A percentile compares a stretch with the other conserved stretches of the same genome.
phyloP scores from a whole-genome alignment of 257 asterid genomes.

The Gynochthodes officinalis region DNA sequence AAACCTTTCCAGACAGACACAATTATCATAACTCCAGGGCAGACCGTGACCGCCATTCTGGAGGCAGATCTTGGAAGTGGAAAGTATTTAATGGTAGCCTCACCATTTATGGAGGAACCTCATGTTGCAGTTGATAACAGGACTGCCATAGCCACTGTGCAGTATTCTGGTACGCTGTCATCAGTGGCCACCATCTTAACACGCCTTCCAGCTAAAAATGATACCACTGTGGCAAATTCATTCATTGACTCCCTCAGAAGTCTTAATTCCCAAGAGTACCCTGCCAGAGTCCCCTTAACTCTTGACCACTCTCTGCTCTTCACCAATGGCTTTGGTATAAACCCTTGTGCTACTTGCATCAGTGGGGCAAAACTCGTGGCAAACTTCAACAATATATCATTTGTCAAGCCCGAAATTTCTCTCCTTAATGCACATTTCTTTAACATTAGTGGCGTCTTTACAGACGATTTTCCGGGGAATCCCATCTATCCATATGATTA shows the following conservation, averaged over 20 bases:
- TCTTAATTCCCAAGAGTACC: constrained; percentile 42
- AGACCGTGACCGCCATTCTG: constrained; percentile 46
- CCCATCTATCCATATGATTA: constrained; percentile 39
- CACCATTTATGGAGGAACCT: constrained; percentile 44
- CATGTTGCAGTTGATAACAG: constrained; percentile 36
- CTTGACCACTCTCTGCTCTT: constrained; percentile 46
- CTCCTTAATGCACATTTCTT: constrained; percentile 53
- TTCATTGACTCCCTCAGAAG: constrained; percentile 42
- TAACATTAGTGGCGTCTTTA: constrained; percentile 44
- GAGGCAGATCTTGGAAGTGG: constrained; percentile 23
- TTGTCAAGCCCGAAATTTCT: constrained; percentile 44
- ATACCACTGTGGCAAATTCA: constrained; percentile 35
- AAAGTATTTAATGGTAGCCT: constrained; percentile 41
- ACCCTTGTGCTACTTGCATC: constrained; percentile 37
- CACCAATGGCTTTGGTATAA: constrained; percentile 48
- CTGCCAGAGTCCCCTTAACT: constrained; percentile 38
- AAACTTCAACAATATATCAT: constrained; percentile 49
- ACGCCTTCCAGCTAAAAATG: constrained; percentile 37
- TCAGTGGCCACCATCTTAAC: constrained; percentile 29
- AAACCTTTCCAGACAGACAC: constrained; percentile 38
- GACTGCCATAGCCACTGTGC: constrained; percentile 48
- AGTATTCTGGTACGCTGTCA: constrained; percentile 39
- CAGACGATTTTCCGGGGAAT: constrained; percentile 52
- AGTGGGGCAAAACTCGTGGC: constrained; percentile 38
- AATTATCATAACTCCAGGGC: constrained; percentile 47